Evolutionary conservation across 176 grass and related monocot species (phyloP).

Genomic region (Hsuehochloa calcarea): DNA sequence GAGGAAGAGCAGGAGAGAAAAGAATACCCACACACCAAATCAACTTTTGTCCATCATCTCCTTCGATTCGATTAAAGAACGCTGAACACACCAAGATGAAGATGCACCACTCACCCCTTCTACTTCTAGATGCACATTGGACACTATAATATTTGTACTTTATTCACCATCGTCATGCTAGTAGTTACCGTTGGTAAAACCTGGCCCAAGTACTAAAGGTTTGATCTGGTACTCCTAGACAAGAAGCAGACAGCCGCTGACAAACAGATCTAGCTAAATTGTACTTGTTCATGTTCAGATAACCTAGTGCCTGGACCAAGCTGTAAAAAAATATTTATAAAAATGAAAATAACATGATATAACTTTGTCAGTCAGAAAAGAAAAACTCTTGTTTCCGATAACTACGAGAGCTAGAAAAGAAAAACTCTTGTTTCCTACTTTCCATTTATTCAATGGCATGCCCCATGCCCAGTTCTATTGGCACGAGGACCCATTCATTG

Average conservation of each 20-base stretch:
- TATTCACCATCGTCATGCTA: neutral
- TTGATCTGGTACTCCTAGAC: neutral
- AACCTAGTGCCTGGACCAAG: neutral
- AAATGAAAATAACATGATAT: neutral
- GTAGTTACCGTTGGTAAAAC: slow-evolving; percentile 16
- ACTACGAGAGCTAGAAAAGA: neutral
- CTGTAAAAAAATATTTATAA: too few relatives aligned
- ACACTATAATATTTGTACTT: neutral
- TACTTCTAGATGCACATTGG: neutral
- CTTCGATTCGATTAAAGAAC: slow-evolving; percentile 20
- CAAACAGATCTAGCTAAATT: neutral
- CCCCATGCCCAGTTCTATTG: neutral
- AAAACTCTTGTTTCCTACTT: too few relatives aligned
- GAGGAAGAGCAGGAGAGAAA: neutral
- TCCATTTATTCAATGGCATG: neutral
- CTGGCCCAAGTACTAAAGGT: neutral
- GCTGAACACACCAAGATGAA: slow-evolving; percentile 24
- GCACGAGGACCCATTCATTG: slow-evolving; percentile 2
- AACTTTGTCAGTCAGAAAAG: neutral
- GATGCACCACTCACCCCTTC: neutral
- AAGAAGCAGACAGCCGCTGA: too few relatives aligned
- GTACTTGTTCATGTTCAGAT: neutral
- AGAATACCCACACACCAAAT: slow-evolving; percentile 41
- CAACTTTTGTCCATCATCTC: slow-evolving; percentile 13
- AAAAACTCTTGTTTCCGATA: neutral